These are phyloP conservation scores for Nigrograna mackinnonii DNA, from an alignment of 2,329 filamentous ascomycete species.

Conservation along the genomic window DNA sequence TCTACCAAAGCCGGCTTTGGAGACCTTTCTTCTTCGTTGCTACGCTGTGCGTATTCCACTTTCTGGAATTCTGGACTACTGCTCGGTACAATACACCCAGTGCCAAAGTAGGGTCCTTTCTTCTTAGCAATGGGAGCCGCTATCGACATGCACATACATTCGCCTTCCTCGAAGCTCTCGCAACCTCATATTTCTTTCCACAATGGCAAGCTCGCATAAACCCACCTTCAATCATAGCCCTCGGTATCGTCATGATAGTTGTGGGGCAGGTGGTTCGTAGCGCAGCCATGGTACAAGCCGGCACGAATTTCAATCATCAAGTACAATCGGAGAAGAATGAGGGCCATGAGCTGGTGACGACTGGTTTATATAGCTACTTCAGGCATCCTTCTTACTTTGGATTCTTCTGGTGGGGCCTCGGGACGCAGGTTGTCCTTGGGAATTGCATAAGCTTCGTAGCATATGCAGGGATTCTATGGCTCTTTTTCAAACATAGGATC, in stretches of 20 bases:
- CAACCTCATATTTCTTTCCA: constrained; percentile 63
- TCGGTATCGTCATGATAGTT: constrained; percentile 66
- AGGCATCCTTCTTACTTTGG: constrained; percentile 95
- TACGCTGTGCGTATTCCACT: constrained; percentile 82
- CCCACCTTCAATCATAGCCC: constrained; percentile 37
- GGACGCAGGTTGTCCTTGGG: constrained; percentile 87
- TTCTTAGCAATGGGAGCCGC: constrained; percentile 81
- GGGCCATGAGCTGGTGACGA: constrained; percentile 80
- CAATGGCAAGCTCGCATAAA: constrained; percentile 48
- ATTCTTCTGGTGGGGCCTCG: constrained; percentile 98
- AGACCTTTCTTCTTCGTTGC: constrained; percentile 65
- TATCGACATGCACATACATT: constrained; percentile 83
- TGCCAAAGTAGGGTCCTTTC: constrained; percentile 75
- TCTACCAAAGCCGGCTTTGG: constrained; percentile 54
- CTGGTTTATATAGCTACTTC: constrained; percentile 74
- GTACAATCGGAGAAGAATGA: constrained; percentile 72
- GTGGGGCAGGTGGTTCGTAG: constrained; percentile 76
- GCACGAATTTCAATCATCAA: constrained; percentile 85
- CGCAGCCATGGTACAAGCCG: constrained; percentile 87
- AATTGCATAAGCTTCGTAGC: constrained; percentile 77
- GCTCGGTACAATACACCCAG: constrained; percentile 79
- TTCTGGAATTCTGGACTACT: constrained; percentile 93
- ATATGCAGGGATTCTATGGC: constrained; percentile 79
- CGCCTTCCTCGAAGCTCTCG: constrained; percentile 73
- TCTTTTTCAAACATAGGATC: constrained; percentile 79